These are phyloP conservation scores for Arctostaphylos glauca DNA, from an alignment of 148 eudicot genomes.

Conservation along the genomic window DNA sequence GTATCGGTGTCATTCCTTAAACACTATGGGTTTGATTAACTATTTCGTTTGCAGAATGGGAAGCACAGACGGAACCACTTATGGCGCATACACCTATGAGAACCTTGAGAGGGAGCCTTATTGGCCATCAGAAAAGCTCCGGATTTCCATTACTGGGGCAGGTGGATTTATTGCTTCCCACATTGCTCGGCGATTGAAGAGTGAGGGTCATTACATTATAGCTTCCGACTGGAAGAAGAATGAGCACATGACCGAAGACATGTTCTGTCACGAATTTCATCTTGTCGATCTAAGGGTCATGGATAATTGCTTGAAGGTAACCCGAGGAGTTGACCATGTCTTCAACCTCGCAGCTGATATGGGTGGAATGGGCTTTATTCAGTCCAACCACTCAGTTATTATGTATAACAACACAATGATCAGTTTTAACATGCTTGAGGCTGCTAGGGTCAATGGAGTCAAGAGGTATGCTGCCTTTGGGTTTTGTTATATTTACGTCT, in stretches of 20 bases:
- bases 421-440: slow-evolving; percentile 31
- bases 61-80: slow-evolving; percentile 15
- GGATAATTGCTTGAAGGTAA: slow-evolving; percentile 26
- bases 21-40: neutral
- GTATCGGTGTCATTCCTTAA: neutral
- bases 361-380: slow-evolving; percentile 31
- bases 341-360: slow-evolving; percentile 32
- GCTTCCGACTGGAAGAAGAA: slow-evolving; percentile 30
- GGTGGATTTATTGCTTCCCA: slow-evolving; percentile 30
- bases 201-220: slow-evolving; percentile 27
- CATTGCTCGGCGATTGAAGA: slow-evolving; percentile 28
- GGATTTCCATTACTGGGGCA: slow-evolving; percentile 26
- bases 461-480: slow-evolving; percentile 16
- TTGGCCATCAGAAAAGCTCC: slow-evolving; percentile 29
- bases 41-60: slow-evolving; percentile 17
- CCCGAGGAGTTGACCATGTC: slow-evolving; percentile 21
- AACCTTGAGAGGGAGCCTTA: slow-evolving; percentile 25
- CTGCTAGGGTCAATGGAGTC: slow-evolving; percentile 25
- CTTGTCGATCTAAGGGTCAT: slow-evolving; percentile 27
- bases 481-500: neutral
- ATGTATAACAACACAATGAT: slow-evolving; percentile 30
- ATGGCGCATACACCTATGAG: slow-evolving; percentile 26
- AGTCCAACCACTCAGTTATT: slow-evolving; percentile 28
- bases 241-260: slow-evolving; percentile 30
- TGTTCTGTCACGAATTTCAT: slow-evolving; percentile 28